Evolutionary conservation across 768 basidiomycete genomes (phyloP).

Genomic region (Dendrothele bispora): DNA sequence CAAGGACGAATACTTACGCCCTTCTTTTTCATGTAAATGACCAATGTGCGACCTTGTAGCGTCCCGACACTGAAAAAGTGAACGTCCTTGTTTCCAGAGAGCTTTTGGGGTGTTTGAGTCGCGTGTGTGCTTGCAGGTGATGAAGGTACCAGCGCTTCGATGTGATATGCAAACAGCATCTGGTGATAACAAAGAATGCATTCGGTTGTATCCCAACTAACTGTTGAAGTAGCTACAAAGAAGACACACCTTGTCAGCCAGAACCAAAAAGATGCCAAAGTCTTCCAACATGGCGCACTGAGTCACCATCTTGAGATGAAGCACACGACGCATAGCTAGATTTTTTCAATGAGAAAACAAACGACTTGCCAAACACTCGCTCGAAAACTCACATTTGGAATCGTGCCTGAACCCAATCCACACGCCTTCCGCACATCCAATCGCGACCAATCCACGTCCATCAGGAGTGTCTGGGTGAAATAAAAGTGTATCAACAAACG

Average conservation of each 20-base stretch:
- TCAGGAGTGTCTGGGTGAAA: constrained; percentile 80
- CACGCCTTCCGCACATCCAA: constrained; percentile 90
- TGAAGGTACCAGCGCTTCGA: constrained; percentile 94
- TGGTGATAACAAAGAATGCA: no score
- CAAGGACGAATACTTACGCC: constrained; percentile 65
- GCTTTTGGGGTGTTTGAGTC: constrained; percentile 82
- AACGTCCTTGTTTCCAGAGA: constrained; percentile 89
- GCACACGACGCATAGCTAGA: constrained; percentile 67
- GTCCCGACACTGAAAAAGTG: constrained; percentile 95
- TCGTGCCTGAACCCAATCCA: constrained; percentile 89
- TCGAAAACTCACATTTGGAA: constrained; percentile 47
- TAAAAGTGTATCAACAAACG: no score
- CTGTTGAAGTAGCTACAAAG: constrained; percentile 51
- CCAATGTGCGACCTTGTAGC: constrained; percentile 78
- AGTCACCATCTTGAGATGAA: constrained; percentile 72
- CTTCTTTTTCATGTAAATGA: constrained; percentile 80
- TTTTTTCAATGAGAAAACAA: constrained; percentile 8
- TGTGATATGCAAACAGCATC: constrained; percentile 94
- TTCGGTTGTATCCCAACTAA: constrained; percentile 53
- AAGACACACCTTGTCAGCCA: constrained; percentile 78
- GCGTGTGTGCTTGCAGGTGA: constrained; percentile 65
- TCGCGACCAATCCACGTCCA: constrained; percentile 78
- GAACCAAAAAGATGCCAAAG: constrained; percentile 82
- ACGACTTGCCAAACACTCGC: not conserved
- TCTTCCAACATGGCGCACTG: constrained; percentile 70